phyloP scores from a whole-genome alignment of 2,329 filamentous ascomycete species.

The Xylariaceae sp. region DNA sequence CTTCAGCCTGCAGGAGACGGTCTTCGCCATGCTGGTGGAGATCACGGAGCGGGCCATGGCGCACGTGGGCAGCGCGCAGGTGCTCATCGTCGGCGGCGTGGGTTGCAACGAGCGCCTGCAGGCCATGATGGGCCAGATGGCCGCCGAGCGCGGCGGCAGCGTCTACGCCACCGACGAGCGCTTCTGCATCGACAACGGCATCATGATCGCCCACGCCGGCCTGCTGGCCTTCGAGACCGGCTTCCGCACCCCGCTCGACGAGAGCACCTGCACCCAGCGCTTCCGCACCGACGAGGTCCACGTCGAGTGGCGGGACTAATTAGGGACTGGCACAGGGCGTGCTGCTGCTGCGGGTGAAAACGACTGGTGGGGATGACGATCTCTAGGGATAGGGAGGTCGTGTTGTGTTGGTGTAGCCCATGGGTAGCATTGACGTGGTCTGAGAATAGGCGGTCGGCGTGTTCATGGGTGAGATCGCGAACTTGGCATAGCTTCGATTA shows the following conservation, averaged over 20 bases:
- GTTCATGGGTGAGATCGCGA: no score
- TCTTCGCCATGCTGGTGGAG: constrained; percentile 95
- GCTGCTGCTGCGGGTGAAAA: no score
- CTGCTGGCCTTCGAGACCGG: constrained; percentile 78
- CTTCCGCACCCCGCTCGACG: constrained; percentile 65
- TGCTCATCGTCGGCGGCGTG: constrained; percentile 91
- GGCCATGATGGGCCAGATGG: constrained; percentile 98
- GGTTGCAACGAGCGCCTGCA: constrained; percentile 92
- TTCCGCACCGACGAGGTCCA: constrained; percentile 78
- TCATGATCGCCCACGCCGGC: constrained; percentile 98
- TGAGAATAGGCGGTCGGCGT: no score
- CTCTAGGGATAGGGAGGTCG: neutral
- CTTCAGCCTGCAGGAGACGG: constrained; percentile 90
- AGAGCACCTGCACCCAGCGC: constrained; percentile 78
- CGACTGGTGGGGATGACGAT: constrained; percentile 4
- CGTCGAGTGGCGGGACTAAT: constrained; percentile 66
- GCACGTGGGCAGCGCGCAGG: constrained; percentile 83
- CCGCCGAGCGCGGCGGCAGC: constrained; percentile 74
- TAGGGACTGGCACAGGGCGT: constrained; percentile 1
- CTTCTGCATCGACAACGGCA: constrained; percentile 98
- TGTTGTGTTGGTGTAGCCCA: no score
- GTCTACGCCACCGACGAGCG: constrained; percentile 94
- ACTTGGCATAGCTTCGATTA: no score
- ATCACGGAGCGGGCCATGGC: constrained; percentile 99
- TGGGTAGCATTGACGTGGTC: no score